phyloP scores from a whole-genome alignment of 1,139 yeast species.

The Saccharomycopsis hybrid region DNA sequence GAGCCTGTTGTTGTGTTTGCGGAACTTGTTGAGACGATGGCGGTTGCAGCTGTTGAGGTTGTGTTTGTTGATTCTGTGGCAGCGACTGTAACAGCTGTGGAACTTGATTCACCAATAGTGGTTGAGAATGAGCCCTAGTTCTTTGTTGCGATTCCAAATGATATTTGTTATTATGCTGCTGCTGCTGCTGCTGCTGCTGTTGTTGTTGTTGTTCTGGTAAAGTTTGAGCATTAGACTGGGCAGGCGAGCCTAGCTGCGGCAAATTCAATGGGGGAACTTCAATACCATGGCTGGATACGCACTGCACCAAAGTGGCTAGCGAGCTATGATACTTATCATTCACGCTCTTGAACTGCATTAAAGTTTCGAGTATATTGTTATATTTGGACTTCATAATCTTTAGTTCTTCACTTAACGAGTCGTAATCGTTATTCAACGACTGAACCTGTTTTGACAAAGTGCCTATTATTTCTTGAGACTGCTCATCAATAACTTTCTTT shows the following conservation, averaged over 20 bases:
- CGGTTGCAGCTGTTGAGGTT: slow-evolving; percentile 16
- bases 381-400: slow-evolving; percentile 48
- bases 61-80: slow-evolving; percentile 13
- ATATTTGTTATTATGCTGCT: background rate
- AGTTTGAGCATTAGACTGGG: background rate
- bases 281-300: slow-evolving; percentile 52
- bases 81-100: background rate
- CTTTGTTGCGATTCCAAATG: background rate
- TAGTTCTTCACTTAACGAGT: slow-evolving; percentile 38
- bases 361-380: slow-evolving; percentile 55
- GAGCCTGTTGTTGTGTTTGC: slow-evolving; percentile 5
- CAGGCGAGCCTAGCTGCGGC: slow-evolving; percentile 35
- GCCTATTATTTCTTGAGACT: slow-evolving; percentile 26
- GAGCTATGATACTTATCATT: slow-evolving; percentile 53
- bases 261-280: slow-evolving; percentile 59
- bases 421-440: slow-evolving; percentile 37
- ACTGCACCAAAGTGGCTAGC: slow-evolving; percentile 42
- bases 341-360: slow-evolving; percentile 47
- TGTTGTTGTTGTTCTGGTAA: too few species aligned
- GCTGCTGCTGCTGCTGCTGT: slow-evolving; percentile 3
- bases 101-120: background rate
- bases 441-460: slow-evolving; percentile 40
- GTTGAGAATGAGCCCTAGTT: background rate
- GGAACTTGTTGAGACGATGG: slow-evolving; percentile 16
- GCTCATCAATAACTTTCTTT: slow-evolving; percentile 33